These are phyloP conservation scores for Aspergillus oerlinghausenensis DNA, from an alignment of 2,329 filamentous ascomycete species.

Conservation along the genomic window DNA sequence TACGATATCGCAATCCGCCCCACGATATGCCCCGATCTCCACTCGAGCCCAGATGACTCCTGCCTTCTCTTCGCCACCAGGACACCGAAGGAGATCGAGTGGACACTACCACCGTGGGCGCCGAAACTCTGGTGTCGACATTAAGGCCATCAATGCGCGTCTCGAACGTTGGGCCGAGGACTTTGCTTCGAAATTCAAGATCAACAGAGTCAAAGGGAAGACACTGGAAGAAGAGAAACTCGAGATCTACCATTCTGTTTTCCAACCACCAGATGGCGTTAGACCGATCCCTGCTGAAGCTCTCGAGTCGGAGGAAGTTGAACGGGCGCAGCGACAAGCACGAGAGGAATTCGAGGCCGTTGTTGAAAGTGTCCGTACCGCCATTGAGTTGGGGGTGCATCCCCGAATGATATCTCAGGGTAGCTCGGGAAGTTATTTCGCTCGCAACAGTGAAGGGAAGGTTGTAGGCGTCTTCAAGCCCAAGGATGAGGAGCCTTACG, in stretches of 20 bases:
- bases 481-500: slow-evolving; percentile 98
- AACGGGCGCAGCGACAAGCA: slow-evolving; percentile 60
- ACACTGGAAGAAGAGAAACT: slow-evolving; percentile 75
- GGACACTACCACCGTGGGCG: slow-evolving; percentile 50
- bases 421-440: slow-evolving; percentile 97
- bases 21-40: slow-evolving; percentile 60
- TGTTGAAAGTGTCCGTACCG: slow-evolving; percentile 81
- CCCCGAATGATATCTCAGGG: slow-evolving; percentile 96
- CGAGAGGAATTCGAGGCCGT: slow-evolving; percentile 79
- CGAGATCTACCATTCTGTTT: slow-evolving; percentile 96
- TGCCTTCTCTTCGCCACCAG: slow-evolving; percentile 34
- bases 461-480: slow-evolving; percentile 98
- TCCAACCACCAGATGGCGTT: slow-evolving; percentile 85
- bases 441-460: slow-evolving; percentile 83
- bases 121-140: slow-evolving; percentile 84
- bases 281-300: slow-evolving; percentile 72
- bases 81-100: slow-evolving; percentile 45
- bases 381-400: slow-evolving; percentile 86
- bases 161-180: slow-evolving; percentile 97
- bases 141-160: slow-evolving; percentile 95
- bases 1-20: slow-evolving; percentile 52
- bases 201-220: slow-evolving; percentile 68
- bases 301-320: slow-evolving; percentile 56
- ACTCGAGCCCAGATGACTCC: slow-evolving; percentile 46
- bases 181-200: slow-evolving; percentile 95